Conservation (phyloP, 306 rosid species). For the Chamaecrista fasciculata region DNA sequence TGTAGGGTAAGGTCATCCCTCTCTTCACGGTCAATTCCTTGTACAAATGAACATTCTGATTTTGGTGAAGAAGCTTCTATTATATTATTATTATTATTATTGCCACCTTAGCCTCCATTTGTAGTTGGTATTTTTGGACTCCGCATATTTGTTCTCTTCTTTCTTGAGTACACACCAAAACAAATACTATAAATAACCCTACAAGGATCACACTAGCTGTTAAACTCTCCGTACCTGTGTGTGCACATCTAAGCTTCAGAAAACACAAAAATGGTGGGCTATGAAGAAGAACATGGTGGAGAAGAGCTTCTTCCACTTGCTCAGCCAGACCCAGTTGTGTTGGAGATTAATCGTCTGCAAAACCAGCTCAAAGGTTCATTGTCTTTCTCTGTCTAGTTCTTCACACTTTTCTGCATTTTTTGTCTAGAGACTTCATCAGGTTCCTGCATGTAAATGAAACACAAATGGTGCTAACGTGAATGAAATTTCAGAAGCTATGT, state of each 20-base stretch:
- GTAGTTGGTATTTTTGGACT: slow-evolving; percentile 24
- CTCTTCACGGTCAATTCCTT: slow-evolving; percentile 66
- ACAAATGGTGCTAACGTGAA: background rate
- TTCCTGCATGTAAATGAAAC: slow-evolving; percentile 12
- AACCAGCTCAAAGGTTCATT: slow-evolving; percentile 68
- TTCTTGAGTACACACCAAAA: background rate
- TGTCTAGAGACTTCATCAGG: background rate
- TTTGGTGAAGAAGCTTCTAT: slow-evolving; percentile 26
- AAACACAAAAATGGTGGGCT: slow-evolving; percentile 46
- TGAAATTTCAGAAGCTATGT: background rate
- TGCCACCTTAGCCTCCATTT: slow-evolving; percentile 16
- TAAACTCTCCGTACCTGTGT: slow-evolving; percentile 7
- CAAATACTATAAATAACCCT: slow-evolving; percentile 28
- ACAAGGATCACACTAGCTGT: slow-evolving; percentile 3
- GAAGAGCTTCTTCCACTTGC: slow-evolving; percentile 51
- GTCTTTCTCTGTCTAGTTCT: background rate
- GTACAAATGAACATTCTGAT: slow-evolving; percentile 37
- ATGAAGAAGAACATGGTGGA: slow-evolving; percentile 46
- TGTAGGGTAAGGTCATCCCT: slow-evolving; percentile 44
- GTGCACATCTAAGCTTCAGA: slow-evolving; percentile 15
- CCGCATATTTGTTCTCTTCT: background rate
- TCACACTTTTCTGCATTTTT: slow-evolving; percentile 4
- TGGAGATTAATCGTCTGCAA: slow-evolving; percentile 73
- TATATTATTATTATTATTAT: slow-evolving; percentile 5
- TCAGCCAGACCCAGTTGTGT: slow-evolving; percentile 54